Conservation (phyloP, 148 eudicot species). For the Cornus suecica region DNA sequence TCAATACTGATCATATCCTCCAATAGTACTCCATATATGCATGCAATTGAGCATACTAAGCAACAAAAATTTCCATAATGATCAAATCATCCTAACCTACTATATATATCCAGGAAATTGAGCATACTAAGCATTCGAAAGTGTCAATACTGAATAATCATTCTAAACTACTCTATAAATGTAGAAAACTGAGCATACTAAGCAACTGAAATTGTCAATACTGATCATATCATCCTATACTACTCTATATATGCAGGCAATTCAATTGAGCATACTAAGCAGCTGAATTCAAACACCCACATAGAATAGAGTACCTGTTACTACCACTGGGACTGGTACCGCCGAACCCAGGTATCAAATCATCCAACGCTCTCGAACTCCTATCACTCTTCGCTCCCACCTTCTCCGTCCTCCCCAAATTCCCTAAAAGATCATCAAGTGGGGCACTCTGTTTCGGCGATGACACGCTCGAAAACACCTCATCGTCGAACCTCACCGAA, state of each 20-base stretch:
- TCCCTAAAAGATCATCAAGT: slow-evolving; percentile 79
- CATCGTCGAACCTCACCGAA: slow-evolving; percentile 30
- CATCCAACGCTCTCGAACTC: slow-evolving; percentile 57
- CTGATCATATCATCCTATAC: too few species aligned
- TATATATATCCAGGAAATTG: too few species aligned
- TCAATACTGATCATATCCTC: too few species aligned
- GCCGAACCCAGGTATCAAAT: slow-evolving; percentile 83
- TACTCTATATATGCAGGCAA: too few species aligned
- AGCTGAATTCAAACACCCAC: not conserved
- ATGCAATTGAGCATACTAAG: too few species aligned
- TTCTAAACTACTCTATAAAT: not conserved
- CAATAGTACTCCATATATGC: too few species aligned
- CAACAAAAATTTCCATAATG: too few species aligned
- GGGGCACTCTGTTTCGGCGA: slow-evolving; percentile 33
- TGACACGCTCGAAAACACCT: slow-evolving; percentile 38
- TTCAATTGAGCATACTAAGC: slow-evolving; percentile 2
- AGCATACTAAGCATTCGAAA: too few species aligned
- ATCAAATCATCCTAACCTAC: too few species aligned
- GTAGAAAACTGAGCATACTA: too few species aligned
- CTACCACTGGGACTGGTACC: slow-evolving; percentile 25
- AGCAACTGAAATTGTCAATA: too few species aligned
- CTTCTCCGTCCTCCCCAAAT: slow-evolving; percentile 45
- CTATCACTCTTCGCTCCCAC: slow-evolving; percentile 17
- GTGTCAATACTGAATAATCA: not conserved
- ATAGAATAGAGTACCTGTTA: slow-evolving; percentile 43